Conservation (phyloP, 768 basidiomycete genomes). For the Ephemerocybe angulata region DNA sequence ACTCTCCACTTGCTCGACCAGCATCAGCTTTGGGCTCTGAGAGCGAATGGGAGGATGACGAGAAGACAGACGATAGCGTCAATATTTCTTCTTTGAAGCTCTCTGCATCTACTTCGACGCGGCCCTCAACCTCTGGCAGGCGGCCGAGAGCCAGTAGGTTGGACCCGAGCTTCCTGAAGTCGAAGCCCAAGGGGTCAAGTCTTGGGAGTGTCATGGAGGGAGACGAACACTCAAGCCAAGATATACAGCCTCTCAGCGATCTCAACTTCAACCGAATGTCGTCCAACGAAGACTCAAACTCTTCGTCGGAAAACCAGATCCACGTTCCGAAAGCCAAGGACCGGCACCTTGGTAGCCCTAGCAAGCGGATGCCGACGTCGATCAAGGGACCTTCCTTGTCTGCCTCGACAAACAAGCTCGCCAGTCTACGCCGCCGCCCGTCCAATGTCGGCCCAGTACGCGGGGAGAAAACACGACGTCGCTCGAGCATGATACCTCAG, state of each 20-base stretch:
- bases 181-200: conserved; percentile 42
- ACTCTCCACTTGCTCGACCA: conserved; percentile 37
- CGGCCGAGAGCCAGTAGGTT: conserved; percentile 64
- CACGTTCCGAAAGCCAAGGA: conserved; percentile 40
- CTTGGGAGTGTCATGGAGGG: conserved; percentile 65
- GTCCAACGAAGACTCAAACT: conserved; percentile 29
- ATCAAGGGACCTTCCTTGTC: conserved; percentile 29
- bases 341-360: conserved; percentile 39
- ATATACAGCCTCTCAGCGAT: conserved; percentile 27
- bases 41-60: conserved; percentile 90
- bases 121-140: conserved; percentile 21
- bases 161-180: conserved; percentile 66
- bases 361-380: conserved; percentile 49
- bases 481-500: conserved; percentile 81
- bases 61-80: conserved; percentile 77
- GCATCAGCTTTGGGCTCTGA: conserved; percentile 59
- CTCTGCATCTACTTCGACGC: conserved; percentile 15
- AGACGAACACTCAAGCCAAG: conserved; percentile 46
- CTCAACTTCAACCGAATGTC: conserved; percentile 66
- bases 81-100: conserved; percentile 48
- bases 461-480: conserved; percentile 64
- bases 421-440: conserved; percentile 34
- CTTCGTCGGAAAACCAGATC: conserved; percentile 26
- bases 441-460: conserved; percentile 78
- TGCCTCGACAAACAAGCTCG: conserved; percentile 20